Evolutionary conservation across 164 flowering plant species (phyloP).

Genomic region (Vitis labrusca): DNA sequence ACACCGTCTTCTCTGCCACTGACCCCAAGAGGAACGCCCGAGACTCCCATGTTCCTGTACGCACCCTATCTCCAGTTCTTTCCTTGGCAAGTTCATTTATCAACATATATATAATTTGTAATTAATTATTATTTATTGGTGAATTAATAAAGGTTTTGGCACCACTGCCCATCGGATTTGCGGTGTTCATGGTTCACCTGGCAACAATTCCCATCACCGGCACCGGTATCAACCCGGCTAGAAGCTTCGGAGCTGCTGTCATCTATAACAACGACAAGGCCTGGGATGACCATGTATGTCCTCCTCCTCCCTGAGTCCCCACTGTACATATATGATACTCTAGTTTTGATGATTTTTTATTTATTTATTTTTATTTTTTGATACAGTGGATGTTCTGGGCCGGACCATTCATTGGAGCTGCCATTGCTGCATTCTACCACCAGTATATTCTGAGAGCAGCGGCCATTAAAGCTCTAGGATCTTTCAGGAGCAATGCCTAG

Average conservation of each 20-base stretch:
- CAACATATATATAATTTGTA: neutral
- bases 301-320: neutral
- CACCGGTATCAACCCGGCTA: conserved; percentile 93
- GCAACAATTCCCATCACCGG: conserved; percentile 94
- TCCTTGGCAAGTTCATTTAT: neutral
- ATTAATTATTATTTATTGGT: neutral
- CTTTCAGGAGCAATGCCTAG: conserved; percentile 75
- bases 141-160: conserved; percentile 70
- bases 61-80: conserved; percentile 13
- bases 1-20: conserved; percentile 97
- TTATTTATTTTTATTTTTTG: neutral
- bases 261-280: conserved; percentile 75
- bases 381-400: conserved; percentile 97
- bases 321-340: neutral
- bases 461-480: conserved; percentile 85
- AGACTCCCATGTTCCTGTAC: conserved; percentile 94
- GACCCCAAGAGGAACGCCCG: conserved; percentile 90
- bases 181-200: conserved; percentile 95
- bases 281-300: conserved; percentile 84
- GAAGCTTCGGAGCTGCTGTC: conserved; percentile 95
- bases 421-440: conserved; percentile 80
- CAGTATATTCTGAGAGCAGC: conserved; percentile 81
- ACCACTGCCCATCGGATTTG: conserved; percentile 95
- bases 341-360: neutral
- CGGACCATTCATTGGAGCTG: conserved; percentile 91